phyloP scores from a whole-genome alignment of 768 basidiomycete genomes.

The Multifurca ochricompacta region DNA sequence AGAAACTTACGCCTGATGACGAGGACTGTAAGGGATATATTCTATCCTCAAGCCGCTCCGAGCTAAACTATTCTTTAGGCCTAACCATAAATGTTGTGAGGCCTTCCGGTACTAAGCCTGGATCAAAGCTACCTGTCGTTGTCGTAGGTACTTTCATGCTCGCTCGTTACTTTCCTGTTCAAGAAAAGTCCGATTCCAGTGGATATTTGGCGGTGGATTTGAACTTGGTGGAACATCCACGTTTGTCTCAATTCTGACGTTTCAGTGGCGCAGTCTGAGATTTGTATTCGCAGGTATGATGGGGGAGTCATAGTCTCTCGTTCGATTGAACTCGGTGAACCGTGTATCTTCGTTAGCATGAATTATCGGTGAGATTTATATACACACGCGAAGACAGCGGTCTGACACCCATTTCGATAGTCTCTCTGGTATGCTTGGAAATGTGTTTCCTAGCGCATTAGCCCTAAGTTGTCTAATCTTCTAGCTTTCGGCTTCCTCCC shows the following conservation, averaged over 20 bases:
- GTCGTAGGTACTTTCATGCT: conserved; percentile 15
- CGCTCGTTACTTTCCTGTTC: neutral
- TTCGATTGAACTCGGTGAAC: conserved; percentile 22
- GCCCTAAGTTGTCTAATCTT: neutral
- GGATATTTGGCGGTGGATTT: conserved; percentile 24
- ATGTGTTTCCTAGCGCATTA: neutral
- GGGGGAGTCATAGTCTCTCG: conserved; percentile 22
- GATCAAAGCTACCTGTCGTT: conserved; percentile 22
- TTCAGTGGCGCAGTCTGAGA: neutral
- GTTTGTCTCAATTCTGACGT: neutral
- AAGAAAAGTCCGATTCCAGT: conserved; percentile 6
- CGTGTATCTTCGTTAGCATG: conserved; percentile 25
- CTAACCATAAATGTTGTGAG: conserved; percentile 24
- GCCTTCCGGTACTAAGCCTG: conserved; percentile 11
- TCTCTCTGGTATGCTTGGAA: conserved; percentile 9
- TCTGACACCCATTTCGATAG: neutral
- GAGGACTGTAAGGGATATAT: conserved; percentile 23
- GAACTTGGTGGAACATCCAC: conserved; percentile 8
- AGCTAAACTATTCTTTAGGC: conserved; percentile 15
- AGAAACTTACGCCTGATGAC: neutral
- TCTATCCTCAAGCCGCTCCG: neutral
- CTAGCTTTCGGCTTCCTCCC: conserved; percentile 45
- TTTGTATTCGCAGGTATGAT: conserved; percentile 15
- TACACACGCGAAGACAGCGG: neutral
- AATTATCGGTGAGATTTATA: conserved; percentile 24